Evolutionary conservation across 2,329 filamentous ascomycete species (phyloP), one percentile per base, ranked within the genome.

Genomic region (Botrytis paeoniae): DNA sequence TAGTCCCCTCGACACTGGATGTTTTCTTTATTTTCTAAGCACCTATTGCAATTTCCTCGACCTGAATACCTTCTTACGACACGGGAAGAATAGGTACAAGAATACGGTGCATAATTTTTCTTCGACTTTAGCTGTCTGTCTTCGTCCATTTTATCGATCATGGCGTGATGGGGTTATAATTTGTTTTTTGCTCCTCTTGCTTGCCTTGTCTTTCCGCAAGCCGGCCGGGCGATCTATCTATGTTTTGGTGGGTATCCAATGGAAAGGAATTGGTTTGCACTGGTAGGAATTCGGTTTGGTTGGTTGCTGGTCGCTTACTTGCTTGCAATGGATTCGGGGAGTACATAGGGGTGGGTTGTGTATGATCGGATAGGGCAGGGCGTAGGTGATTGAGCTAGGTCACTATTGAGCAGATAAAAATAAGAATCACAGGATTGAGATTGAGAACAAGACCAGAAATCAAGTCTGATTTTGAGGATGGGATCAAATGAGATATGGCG

Each of bases 141-240:
- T 57, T 57, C 16, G 14, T 43, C 54, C 18, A 39, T 32, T 41
- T 57, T 37, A 57, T 69, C 35, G 9, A 69, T 32, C 37, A 69
- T 69, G 65, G 65, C 65, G 51, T 69, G 48, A 37, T 20, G 48
- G 37, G 35, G n/a, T 57, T 69, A n/a, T 57, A n/a, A 54, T 57
- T 57, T 57, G 64, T 25, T 25, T 54, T 69, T 69, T 43, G 65
- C 65, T 69, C 51, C 22, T 68, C n/a, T 69, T 57, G n/a, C 48
- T 51, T 57, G 25, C 10, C 25, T 69, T 41, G 48, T 57, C 48
- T 69, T 41, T 57, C 37, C 6, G 37, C 48, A 69, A 57, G 37
- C 9, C 65, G 35, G 35, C 12, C n/a, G 39, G 48, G n/a, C 25
- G 25, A 57, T 41, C 25, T 69, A 57, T 69, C 37, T 41, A 68